Evolutionary conservation across 2,329 filamentous ascomycete species (phyloP), one percentile per base, ranked within the genome.

Genomic region (Fusarium dlaminii): DNA sequence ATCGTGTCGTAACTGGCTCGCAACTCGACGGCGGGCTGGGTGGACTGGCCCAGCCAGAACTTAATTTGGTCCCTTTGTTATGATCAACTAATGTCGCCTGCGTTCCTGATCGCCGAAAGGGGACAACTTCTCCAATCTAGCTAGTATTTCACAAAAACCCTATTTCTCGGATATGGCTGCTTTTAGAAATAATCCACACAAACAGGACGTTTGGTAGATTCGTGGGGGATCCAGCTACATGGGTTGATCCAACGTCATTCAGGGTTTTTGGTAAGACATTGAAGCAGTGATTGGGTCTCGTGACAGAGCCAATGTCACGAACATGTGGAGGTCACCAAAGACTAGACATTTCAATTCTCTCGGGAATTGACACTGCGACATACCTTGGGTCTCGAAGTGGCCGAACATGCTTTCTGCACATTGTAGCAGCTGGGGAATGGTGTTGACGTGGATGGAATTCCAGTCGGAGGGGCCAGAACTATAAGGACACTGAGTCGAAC

Each of bases 381-480:
- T 32, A 32, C 30, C 27, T 42, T 48, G 18, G 27, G 34, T 63
- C 29, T 40, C n/a, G 39, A 49, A 39, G 42, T 54, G 46, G 24
- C 24, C 32, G 48, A 51, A 32, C n/a, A 29, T 42, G 6, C 20
- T n/a, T 20, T 32, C 27, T 51, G 17, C 14, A 22, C 36, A 51
- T 39, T 32, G 22, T 37, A 49, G 45, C 43, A 48, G 57, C 51
- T 60, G 30, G n/a, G 70, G 56, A 12, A 62, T 62, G 61, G 36
- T 43, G 49, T 49, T 54, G 43, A 48, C 60, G 48, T 65, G 14
- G 36, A 62, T 67, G 56, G 55, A 71, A 76, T 74, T 65, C 55
- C 54, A 67, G 57, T 64, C 48, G 5, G 22, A 59, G 51, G 54
- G 65, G 69, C 74, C 57, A 77, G 63, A 77, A 67, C 71, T 46